These are phyloP conservation scores for Coix lacrymajobi DNA, from an alignment of 176 grass and related monocot genomes.

Conservation along the genomic window DNA sequence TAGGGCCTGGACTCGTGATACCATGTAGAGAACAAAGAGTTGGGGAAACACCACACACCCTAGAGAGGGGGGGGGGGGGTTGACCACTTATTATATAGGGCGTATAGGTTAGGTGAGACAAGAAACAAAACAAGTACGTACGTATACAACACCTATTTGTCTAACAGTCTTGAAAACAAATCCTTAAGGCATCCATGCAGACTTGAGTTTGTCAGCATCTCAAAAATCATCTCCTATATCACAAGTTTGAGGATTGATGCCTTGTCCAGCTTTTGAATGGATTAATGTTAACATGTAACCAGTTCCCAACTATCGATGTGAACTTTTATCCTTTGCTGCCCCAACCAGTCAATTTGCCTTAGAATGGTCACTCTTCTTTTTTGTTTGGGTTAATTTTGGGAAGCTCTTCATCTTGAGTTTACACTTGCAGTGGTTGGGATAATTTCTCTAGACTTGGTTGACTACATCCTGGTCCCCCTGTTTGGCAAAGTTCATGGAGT, in stretches of 20 bases:
- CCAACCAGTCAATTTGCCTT: not conserved
- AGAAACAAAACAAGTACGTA: too few relatives aligned
- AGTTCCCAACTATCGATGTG: not conserved
- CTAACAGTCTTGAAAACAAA: too few relatives aligned
- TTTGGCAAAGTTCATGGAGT: not conserved
- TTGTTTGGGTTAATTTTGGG: not conserved
- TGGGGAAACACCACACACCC: too few relatives aligned
- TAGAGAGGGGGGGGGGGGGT: too few relatives aligned
- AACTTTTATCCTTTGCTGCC: not conserved
- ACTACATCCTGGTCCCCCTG: not conserved
- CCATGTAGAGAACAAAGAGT: too few relatives aligned
- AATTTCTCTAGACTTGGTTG: not conserved
- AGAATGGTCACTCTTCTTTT: not conserved
- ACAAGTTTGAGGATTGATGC: not conserved
- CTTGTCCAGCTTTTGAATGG: not conserved
- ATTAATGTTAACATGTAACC: not conserved
- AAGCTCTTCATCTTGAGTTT: not conserved
- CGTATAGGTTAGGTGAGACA: too few relatives aligned
- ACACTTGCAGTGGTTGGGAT: not conserved
- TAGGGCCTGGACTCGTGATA: too few relatives aligned
- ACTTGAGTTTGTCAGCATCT: not conserved
- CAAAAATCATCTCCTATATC: not conserved
- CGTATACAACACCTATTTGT: too few relatives aligned
- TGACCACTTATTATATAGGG: too few relatives aligned
- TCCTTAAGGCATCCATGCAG: not conserved